Evolutionary conservation across 208 protist species (phyloP).

Genomic region (Phytomonas sp.): DNA sequence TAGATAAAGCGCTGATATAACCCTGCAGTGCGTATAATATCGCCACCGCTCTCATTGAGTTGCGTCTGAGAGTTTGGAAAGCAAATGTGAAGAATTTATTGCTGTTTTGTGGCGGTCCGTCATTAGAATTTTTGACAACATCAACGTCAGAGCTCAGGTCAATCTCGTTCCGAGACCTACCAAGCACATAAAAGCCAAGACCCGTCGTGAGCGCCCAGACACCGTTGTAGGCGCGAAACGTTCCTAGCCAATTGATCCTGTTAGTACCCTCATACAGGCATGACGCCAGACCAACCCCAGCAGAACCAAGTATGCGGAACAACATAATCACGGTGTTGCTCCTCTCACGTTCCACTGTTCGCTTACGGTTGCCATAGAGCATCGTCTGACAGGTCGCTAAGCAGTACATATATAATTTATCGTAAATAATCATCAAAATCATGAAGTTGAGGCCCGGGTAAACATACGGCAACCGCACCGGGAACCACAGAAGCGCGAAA

Average conservation of each 20-base stretch:
- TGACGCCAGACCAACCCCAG: neutral
- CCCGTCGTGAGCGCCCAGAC: neutral
- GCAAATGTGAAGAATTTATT: constrained; percentile 12
- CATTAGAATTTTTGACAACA: neutral
- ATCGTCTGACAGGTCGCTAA: neutral
- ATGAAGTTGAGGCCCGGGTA: constrained; percentile 3
- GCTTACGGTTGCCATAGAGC: neutral
- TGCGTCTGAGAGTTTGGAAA: constrained; percentile 17
- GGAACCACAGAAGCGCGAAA: neutral
- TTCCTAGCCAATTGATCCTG: neutral
- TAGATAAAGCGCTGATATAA: constrained; percentile 14
- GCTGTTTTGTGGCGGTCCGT: neutral
- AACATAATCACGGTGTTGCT: neutral
- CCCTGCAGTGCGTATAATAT: constrained; percentile 16
- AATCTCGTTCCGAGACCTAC: neutral
- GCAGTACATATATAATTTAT: neutral
- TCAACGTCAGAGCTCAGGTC: neutral
- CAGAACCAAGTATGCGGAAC: neutral
- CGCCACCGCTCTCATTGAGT: constrained; percentile 16
- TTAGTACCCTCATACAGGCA: neutral
- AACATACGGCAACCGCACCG: neutral
- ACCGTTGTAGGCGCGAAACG: neutral
- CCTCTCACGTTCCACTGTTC: neutral
- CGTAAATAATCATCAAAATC: neutral
- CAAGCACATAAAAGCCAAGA: neutral